Base-by-base conservation (phyloP, 768 basidiomycete species). In the Lactarius sanguifluus region DNA sequence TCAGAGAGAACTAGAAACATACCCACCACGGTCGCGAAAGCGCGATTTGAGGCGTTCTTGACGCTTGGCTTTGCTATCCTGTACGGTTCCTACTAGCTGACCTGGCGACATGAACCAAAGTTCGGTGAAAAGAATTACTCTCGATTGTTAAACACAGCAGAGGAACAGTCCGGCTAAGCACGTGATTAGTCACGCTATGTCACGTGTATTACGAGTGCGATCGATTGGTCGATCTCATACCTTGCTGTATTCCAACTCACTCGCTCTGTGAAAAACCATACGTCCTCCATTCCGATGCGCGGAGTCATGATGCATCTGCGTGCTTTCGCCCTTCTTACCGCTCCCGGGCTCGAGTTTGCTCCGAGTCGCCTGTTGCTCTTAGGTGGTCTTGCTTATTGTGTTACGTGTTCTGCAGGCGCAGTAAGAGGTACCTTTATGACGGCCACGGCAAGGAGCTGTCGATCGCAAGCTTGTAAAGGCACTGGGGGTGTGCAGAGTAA, bases 21-120 rank as follows among this genome's bases (percentile, higher is more conserved):
- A 77, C 76, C 76, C 76, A n/a, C 76, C 76, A 43, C 76, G 82
- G 75, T 89, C 86, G 61, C 89, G 82, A 74, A 88, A 87, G 30
- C 88, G 79, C 40, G 87, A 80, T 70, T 89, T 85, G 66, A 85
- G 86, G 50, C 87, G 82, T 72, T 87, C 81, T 18, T 85, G 72
- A 54, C 89, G 84, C 57, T 86, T 77, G 0, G 82, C 81, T 36
- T 86, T 80, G 72, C 89, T 90, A 61, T 85, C 86, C 59, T 86
- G 82, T 16, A 85, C 83, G 57, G 81, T 72, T 8, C 72, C 73
- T 34, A 69, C 72, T 0, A 74, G 74, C 58, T 25, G 23, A 5
- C 36, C 13, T 20, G 60, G 34, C 1, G 40, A 38, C 60, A 67
- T 69, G 18, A 28, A 5, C 43, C 12, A 15, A 54, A 23, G 12